Conservation (phyloP, 1,284 basidiomycete genomes). For the Puccinia horiana region DNA sequence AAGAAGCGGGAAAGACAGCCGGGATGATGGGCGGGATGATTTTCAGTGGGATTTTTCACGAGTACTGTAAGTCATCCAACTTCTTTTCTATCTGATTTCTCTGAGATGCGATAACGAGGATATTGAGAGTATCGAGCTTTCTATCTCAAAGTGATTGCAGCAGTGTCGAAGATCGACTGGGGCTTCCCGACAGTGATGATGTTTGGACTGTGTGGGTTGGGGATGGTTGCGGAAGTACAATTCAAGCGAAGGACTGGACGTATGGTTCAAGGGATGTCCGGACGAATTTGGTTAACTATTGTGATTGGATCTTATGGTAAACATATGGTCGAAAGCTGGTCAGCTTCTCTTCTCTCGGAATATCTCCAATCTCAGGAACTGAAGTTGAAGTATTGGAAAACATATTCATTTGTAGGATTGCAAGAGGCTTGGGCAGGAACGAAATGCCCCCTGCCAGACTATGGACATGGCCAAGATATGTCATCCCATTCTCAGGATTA, state of each 20-base stretch:
- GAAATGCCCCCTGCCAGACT: constrained; percentile 30
- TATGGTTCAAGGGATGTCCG: constrained; percentile 14
- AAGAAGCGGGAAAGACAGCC: constrained; percentile 1
- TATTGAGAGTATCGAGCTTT: background rate
- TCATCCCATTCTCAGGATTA: constrained; percentile 37
- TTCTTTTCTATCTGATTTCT: background rate
- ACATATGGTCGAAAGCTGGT: constrained; percentile 34
- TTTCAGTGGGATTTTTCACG: constrained; percentile 49
- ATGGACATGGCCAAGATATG: constrained; percentile 33
- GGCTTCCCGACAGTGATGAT: constrained; percentile 41
- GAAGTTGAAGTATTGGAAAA: no score
- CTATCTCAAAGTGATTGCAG: constrained; percentile 6
- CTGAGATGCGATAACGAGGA: background rate
- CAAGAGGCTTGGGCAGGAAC: constrained; percentile 34
- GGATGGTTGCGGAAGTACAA: constrained; percentile 27
- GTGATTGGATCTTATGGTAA: constrained; percentile 19
- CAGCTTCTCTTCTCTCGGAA: background rate
- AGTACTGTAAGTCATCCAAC: constrained; percentile 24
- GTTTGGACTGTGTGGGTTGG: constrained; percentile 22
- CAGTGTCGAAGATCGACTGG: constrained; percentile 34
- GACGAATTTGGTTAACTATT: constrained; percentile 15
- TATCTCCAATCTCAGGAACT: background rate
- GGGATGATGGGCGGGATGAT: constrained; percentile 45
- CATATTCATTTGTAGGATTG: constrained; percentile 4
- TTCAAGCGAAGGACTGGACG: constrained; percentile 34